A percentile compares a stretch with the other conserved stretches of the same genome.
phyloP scores from a whole-genome alignment of 2,329 filamentous ascomycete species.

The Bipolaris zeicola region DNA sequence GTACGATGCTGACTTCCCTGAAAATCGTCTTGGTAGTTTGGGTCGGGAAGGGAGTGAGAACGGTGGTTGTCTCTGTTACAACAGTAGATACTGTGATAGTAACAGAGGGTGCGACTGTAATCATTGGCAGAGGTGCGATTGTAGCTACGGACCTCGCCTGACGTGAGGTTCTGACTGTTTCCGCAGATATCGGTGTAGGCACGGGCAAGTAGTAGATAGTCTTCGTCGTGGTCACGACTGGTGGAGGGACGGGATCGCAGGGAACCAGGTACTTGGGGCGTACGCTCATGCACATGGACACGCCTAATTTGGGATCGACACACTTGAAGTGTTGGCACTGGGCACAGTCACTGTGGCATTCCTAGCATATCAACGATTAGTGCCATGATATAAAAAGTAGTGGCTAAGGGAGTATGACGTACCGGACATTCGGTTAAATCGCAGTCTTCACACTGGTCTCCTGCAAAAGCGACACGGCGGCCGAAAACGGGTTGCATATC shows the following conservation, averaged over 20 bases:
- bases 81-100: background rate
- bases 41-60: background rate
- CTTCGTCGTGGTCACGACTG: background rate
- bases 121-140: background rate
- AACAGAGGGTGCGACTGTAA: background rate
- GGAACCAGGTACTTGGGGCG: constrained; percentile 3
- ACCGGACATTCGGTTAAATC: background rate
- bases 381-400: background rate
- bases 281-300: constrained; percentile 10
- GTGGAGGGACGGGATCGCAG: constrained; percentile 1
- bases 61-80: background rate
- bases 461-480: background rate
- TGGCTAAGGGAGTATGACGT: background rate
- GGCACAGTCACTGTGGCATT: constrained; percentile 4
- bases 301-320: background rate
- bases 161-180: background rate
- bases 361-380: background rate
- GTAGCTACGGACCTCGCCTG: background rate
- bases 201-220: background rate
- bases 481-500: background rate
- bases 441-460: constrained; percentile 5
- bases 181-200: background rate
- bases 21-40: background rate
- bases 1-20: background rate
- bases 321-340: constrained; percentile 6